Evolutionary conservation across 306 rosid genomes (phyloP).

Genomic region (Aeschynomene evenia): DNA sequence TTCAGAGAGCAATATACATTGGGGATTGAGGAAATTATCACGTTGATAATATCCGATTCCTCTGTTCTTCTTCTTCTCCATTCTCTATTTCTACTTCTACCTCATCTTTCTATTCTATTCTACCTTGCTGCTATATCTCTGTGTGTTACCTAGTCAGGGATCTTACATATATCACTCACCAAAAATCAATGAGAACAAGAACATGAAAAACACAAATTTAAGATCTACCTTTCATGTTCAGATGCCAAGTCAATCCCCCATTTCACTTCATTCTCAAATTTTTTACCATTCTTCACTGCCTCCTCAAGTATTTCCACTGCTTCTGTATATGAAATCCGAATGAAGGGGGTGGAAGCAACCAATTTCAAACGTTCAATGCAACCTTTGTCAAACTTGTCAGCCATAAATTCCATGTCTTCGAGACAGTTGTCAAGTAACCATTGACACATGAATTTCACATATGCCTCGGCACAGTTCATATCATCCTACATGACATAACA

Average conservation of each 20-base stretch:
- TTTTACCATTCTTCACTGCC: slow-evolving; percentile 75
- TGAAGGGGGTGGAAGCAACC: slow-evolving; percentile 84
- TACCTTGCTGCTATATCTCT: no score
- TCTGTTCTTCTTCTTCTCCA: no score
- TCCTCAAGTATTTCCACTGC: slow-evolving; percentile 80
- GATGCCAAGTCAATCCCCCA: slow-evolving; percentile 98
- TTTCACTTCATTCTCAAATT: slow-evolving; percentile 89
- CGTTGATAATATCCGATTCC: no score
- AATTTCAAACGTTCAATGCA: slow-evolving; percentile 77
- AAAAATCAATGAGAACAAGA: slow-evolving; percentile 13
- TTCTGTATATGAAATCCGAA: slow-evolving; percentile 72
- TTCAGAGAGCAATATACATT: no score
- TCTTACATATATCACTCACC: slow-evolving; percentile 31
- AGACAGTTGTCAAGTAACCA: slow-evolving; percentile 86
- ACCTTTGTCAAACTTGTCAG: slow-evolving; percentile 70
- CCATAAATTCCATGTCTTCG: slow-evolving; percentile 95
- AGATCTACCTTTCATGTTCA: slow-evolving; percentile 88
- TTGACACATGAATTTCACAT: slow-evolving; percentile 78
- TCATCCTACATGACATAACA: slow-evolving; percentile 59
- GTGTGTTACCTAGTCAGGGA: no score
- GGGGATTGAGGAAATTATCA: no score
- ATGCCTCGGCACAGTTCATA: slow-evolving; percentile 97
- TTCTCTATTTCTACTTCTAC: no score
- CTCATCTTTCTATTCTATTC: no score
- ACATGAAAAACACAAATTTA: not conserved